Percentiles rank a stretch among this genome's conserved stretches.
Conservation (phyloP, 2,329 filamentous ascomycete species). For the Aspergillus caelatus region DNA sequence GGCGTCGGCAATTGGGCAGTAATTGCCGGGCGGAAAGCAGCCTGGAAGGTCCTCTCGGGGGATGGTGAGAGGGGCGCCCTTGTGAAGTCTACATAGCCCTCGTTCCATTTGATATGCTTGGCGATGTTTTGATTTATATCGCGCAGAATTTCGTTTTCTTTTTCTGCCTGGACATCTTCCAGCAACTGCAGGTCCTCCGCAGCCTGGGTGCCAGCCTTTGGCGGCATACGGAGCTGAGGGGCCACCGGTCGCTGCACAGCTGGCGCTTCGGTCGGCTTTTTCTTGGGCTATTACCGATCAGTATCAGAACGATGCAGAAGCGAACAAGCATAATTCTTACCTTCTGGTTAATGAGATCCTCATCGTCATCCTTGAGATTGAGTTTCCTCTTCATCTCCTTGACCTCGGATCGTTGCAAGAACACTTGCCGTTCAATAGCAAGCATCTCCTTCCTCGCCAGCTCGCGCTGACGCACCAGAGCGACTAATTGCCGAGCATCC, state of each 20-base stretch:
- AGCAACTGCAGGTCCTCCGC: conserved; percentile 80
- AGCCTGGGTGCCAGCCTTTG: conserved; percentile 70
- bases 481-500: conserved; percentile 78
- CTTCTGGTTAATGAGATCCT: conserved; percentile 93
- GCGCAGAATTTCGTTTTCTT: conserved; percentile 75
- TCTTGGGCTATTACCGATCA: conserved; percentile 65
- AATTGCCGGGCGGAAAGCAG: conserved; percentile 67
- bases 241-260: conserved; percentile 64
- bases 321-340: conserved; percentile 53
- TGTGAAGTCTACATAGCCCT: conserved; percentile 85
- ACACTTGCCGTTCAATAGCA: conserved; percentile 73
- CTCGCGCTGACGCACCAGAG: conserved; percentile 79
- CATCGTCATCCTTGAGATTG: conserved; percentile 88
- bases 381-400: conserved; percentile 88
- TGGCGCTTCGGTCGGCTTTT: conserved; percentile 65
- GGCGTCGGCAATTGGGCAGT: conserved; percentile 67
- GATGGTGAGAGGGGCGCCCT: conserved; percentile 81
- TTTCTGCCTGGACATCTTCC: conserved; percentile 76
- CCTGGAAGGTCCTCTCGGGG: conserved; percentile 63
- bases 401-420: conserved; percentile 77
- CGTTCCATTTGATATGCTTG: conserved; percentile 90
- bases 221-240: conserved; percentile 69
- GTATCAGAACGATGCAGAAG: conserved; percentile 39
- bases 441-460: conserved; percentile 76
- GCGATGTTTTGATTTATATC: conserved; percentile 86